phyloP scores from a whole-genome alignment of 306 rosid genomes.

The Rosa multiflora region DNA sequence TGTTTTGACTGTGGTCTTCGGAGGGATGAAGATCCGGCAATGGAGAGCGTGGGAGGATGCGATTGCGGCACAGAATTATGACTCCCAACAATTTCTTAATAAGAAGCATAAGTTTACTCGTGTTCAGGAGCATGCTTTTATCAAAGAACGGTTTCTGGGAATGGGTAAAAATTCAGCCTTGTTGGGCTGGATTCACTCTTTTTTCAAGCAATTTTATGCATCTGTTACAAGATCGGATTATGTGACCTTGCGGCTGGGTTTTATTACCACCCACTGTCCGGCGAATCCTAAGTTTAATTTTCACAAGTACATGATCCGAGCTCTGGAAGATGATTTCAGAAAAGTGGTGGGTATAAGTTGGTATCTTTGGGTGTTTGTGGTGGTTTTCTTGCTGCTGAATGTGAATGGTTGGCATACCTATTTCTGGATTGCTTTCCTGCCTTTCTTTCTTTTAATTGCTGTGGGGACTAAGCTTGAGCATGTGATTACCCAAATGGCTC shows the following conservation, averaged over 20 bases:
- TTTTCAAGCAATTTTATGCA: constrained; percentile 81
- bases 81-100: constrained; percentile 37
- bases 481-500: constrained; percentile 75
- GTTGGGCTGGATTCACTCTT: constrained; percentile 72
- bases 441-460: constrained; percentile 74
- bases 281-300: constrained; percentile 66
- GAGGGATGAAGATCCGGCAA: constrained; percentile 75
- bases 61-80: constrained; percentile 51
- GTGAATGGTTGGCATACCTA: constrained; percentile 89
- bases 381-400: constrained; percentile 69
- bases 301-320: constrained; percentile 82
- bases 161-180: constrained; percentile 60
- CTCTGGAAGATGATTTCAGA: constrained; percentile 81
- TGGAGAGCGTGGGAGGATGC: constrained; percentile 91
- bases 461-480: constrained; percentile 96
- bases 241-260: constrained; percentile 68
- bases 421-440: constrained; percentile 95
- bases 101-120: constrained; percentile 41
- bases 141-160: constrained; percentile 72
- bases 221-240: constrained; percentile 89
- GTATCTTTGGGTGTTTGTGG: constrained; percentile 77
- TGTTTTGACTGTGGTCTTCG: constrained; percentile 73
- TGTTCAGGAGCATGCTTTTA: constrained; percentile 72
- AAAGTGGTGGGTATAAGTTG: constrained; percentile 83
- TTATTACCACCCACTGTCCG: constrained; percentile 79